These are phyloP conservation scores for Ceratocystis colombiana DNA, from an alignment of 2,329 filamentous ascomycete genomes.

Conservation along the genomic window DNA sequence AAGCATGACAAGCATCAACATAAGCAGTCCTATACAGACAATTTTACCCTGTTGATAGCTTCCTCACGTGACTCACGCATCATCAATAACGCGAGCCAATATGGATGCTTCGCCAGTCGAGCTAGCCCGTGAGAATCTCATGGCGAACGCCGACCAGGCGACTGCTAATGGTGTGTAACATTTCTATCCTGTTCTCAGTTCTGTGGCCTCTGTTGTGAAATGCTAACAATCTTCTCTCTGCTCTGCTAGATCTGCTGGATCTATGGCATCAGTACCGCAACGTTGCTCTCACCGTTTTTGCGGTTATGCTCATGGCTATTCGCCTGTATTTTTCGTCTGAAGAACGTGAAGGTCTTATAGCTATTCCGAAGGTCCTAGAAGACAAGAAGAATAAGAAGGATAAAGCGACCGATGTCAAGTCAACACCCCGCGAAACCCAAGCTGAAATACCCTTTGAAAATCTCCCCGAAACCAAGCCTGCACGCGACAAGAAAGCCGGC, in stretches of 20 bases:
- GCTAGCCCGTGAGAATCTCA: conserved; percentile 19
- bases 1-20: too few species aligned
- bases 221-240: background rate
- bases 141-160: background rate
- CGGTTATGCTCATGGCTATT: conserved; percentile 34
- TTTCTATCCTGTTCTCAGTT: background rate
- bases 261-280: conserved; percentile 41
- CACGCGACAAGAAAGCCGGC: conserved; percentile 27
- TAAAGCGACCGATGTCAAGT: background rate
- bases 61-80: too few species aligned
- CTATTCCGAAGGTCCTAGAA: conserved; percentile 34
- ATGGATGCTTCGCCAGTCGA: conserved; percentile 22
- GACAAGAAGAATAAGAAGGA: conserved; percentile 27
- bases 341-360: conserved; percentile 32
- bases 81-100: background rate
- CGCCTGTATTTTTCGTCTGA: conserved; percentile 38
- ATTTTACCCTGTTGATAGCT: too few species aligned
- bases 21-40: too few species aligned
- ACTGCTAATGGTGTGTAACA: background rate
- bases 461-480: conserved; percentile 27
- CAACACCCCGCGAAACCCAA: conserved; percentile 10
- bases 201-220: background rate
- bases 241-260: conserved; percentile 34
- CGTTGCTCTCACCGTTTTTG: conserved; percentile 36
- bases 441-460: conserved; percentile 11